These are phyloP conservation scores for Sphagnum contortum DNA, from an alignment of 225 moss, liverwort and hornwort species.

Conservation along the genomic window DNA sequence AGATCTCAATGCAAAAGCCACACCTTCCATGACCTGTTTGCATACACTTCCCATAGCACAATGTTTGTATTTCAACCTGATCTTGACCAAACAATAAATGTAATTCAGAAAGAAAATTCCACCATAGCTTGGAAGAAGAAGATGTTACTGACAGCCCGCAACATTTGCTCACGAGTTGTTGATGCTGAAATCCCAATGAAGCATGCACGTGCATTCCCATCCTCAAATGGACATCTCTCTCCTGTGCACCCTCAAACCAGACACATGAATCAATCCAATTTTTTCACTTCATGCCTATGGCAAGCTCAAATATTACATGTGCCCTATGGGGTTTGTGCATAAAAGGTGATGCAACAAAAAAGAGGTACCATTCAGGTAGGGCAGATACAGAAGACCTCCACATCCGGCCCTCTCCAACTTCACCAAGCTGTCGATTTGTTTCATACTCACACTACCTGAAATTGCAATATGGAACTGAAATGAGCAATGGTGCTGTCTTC, in stretches of 20 bases:
- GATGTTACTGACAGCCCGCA: conserved; percentile 55
- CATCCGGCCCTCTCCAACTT: conserved; percentile 56
- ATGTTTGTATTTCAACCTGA: neutral
- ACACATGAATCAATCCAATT: neutral
- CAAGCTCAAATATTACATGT: neutral
- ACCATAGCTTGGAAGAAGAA: neutral
- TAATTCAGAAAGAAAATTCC: neutral
- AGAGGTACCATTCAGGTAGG: conserved; percentile 66
- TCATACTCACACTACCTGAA: conserved; percentile 43
- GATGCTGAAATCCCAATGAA: conserved; percentile 76
- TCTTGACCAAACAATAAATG: neutral
- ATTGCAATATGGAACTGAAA: neutral
- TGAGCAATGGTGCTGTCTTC: too few relatives aligned
- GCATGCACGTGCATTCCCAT: conserved; percentile 78
- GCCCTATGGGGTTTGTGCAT: too few relatives aligned
- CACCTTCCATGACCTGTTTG: conserved; percentile 88
- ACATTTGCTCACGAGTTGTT: conserved; percentile 62
- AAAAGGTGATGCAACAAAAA: neutral
- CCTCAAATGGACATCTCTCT: conserved; percentile 95
- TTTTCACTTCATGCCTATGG: neutral
- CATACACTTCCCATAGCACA: too few relatives aligned
- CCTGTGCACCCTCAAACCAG: conserved; percentile 23
- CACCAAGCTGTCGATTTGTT: conserved; percentile 47
- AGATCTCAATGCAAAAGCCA: conserved; percentile 84
- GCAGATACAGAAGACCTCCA: conserved; percentile 79